Evolutionary conservation across 106 monocot species (phyloP).

Genomic region (Allium sativum): DNA sequence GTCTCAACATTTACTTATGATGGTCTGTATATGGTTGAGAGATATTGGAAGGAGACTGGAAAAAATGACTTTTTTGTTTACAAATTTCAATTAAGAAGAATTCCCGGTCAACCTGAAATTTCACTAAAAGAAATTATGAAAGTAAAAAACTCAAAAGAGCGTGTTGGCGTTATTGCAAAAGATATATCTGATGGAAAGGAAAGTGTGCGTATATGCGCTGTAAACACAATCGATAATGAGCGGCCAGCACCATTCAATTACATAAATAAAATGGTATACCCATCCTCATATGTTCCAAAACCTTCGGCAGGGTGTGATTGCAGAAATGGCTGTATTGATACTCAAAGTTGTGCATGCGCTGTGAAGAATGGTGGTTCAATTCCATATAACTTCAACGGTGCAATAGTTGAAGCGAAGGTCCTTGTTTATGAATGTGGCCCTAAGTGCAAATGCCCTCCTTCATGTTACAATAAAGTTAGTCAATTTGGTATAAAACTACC

Average conservation of each 20-base stretch:
- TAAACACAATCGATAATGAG: conserved; percentile 64
- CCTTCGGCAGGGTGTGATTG: conserved; percentile 65
- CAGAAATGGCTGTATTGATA: conserved; percentile 51
- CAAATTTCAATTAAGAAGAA: conserved; percentile 61
- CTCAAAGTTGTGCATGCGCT: conserved; percentile 64
- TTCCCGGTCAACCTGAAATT: conserved; percentile 83
- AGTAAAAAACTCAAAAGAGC: conserved; percentile 27
- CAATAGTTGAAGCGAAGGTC: conserved; percentile 70
- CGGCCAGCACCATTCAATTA: conserved; percentile 49
- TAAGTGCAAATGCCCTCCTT: conserved; percentile 66
- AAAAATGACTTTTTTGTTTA: conserved; percentile 38
- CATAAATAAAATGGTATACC: conserved; percentile 58
- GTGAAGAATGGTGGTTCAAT: conserved; percentile 88
- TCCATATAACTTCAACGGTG: conserved; percentile 81
- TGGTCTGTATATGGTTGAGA: conserved; percentile 73
- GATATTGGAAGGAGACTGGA: conserved; percentile 42
- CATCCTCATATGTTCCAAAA: conserved; percentile 25
- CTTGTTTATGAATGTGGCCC: conserved; percentile 90
- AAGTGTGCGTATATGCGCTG: conserved; percentile 53
- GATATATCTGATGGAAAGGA: conserved; percentile 87
- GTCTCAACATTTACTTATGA: conserved; percentile 71
- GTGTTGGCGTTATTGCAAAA: conserved; percentile 49
- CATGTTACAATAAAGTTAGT: conserved; percentile 79
- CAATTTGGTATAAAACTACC: conserved; percentile 64
- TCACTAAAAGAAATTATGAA: conserved; percentile 42